These are phyloP conservation scores for Rhizopogon vulgaris DNA, from an alignment of 768 basidiomycete genomes.

Conservation along the genomic window DNA sequence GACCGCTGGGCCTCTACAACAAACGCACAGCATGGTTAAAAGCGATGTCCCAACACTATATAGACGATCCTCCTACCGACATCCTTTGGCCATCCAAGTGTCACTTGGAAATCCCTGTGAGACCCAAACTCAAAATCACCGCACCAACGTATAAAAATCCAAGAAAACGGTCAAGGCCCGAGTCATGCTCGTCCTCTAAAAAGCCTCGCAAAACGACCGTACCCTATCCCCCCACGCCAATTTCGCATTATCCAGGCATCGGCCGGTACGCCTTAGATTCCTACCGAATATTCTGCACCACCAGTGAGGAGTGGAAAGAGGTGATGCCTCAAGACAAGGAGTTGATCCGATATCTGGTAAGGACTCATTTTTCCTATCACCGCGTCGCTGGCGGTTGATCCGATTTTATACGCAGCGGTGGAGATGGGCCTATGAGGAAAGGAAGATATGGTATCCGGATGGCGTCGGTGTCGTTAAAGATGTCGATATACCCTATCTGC, in stretches of 20 bases:
- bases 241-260: conserved; percentile 57
- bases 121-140: neutral
- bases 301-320: conserved; percentile 47
- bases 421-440: conserved; percentile 62
- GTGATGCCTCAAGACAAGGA: conserved; percentile 68
- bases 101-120: neutral
- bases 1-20: conserved; percentile 53
- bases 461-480: conserved; percentile 34
- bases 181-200: neutral
- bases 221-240: conserved; percentile 39
- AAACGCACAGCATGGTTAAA: conserved; percentile 53
- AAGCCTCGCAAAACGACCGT: neutral
- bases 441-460: conserved; percentile 42
- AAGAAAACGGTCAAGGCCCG: neutral
- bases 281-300: conserved; percentile 60
- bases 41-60: conserved; percentile 44
- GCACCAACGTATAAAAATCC: neutral
- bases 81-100: conserved; percentile 27
- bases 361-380: conserved; percentile 14
- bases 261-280: conserved; percentile 73
- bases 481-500: conserved; percentile 32
- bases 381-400: neutral
- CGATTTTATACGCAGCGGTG: conserved; percentile 44
- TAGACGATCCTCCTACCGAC: conserved; percentile 35
- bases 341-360: conserved; percentile 57